phyloP scores from a whole-genome alignment of 306 rosid species.

The Cicer pinnatifidum region DNA sequence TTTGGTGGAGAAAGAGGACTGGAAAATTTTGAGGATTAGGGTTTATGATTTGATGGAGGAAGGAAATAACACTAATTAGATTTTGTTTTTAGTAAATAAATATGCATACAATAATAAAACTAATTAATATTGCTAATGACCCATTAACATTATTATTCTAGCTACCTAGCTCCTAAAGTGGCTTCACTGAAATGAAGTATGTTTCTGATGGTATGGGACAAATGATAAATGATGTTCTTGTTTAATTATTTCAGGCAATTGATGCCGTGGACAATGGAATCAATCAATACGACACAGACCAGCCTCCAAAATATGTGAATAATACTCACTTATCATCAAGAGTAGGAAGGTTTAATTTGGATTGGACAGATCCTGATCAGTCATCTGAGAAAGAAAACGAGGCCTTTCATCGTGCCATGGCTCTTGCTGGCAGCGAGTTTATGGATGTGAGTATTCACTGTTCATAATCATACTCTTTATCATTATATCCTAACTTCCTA shows the following conservation, averaged over 20 bases:
- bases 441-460: conserved; percentile 60
- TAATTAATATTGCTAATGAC: too few relatives aligned
- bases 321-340: conserved; percentile 94
- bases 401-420: conserved; percentile 89
- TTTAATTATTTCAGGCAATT: conserved; percentile 70
- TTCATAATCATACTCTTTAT: background rate
- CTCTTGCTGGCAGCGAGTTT: conserved; percentile 86
- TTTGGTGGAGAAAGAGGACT: too few relatives aligned
- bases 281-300: conserved; percentile 82
- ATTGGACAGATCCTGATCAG: conserved; percentile 92
- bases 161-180: background rate
- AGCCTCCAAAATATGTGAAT: conserved; percentile 91
- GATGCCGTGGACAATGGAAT: conserved; percentile 97
- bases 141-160: too few relatives aligned
- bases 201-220: background rate
- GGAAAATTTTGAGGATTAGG: too few relatives aligned
- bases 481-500: background rate
- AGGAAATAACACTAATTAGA: too few relatives aligned
- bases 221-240: background rate
- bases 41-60: too few relatives aligned
- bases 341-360: conserved; percentile 85
- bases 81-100: too few relatives aligned
- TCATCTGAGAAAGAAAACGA: conserved; percentile 85
- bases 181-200: conserved; percentile 9
- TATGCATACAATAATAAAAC: too few relatives aligned